A percentile compares a stretch with the other conserved stretches of the same genome.
These are phyloP conservation scores for Sechiopsis laciniata DNA, from an alignment of 306 rosid species.

Conservation along the genomic window DNA sequence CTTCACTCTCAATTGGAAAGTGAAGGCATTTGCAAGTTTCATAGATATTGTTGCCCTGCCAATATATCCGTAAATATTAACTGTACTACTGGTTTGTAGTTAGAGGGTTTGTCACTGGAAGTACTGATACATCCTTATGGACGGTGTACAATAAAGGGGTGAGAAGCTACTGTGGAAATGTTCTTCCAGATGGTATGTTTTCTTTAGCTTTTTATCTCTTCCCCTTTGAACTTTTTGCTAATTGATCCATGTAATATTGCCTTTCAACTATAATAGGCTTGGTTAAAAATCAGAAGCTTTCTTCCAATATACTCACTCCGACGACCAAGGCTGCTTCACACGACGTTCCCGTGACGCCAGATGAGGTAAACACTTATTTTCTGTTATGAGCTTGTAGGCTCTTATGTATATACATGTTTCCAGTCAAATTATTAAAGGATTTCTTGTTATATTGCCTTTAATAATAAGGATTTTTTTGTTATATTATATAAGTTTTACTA, in stretches of 20 bases:
- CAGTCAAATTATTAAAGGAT: neutral
- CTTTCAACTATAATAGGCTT: conserved; percentile 43
- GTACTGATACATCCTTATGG: conserved; percentile 94
- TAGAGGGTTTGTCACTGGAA: conserved; percentile 96
- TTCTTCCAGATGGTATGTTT: conserved; percentile 63
- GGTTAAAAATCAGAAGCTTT: conserved; percentile 78
- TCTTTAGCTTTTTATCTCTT: neutral
- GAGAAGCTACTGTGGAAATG: conserved; percentile 80
- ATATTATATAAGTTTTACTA: neutral
- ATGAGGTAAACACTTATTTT: conserved; percentile 49
- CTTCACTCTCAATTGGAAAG: neutral
- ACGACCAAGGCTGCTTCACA: conserved; percentile 93
- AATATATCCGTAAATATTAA: conserved; percentile 22
- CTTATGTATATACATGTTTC: neutral
- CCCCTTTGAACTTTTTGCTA: neutral
- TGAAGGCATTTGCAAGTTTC: neutral
- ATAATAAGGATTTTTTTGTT: too few species aligned
- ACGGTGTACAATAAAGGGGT: conserved; percentile 74
- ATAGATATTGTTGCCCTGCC: conserved; percentile 12
- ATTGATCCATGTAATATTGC: neutral
- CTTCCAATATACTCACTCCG: conserved; percentile 75
- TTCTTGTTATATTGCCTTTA: neutral
- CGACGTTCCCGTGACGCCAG: conserved; percentile 83
- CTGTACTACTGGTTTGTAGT: conserved; percentile 39
- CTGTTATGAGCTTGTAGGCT: neutral